phyloP scores from a whole-genome alignment of 2,329 filamentous ascomycete genomes.

The Aspergillus bombycis region DNA sequence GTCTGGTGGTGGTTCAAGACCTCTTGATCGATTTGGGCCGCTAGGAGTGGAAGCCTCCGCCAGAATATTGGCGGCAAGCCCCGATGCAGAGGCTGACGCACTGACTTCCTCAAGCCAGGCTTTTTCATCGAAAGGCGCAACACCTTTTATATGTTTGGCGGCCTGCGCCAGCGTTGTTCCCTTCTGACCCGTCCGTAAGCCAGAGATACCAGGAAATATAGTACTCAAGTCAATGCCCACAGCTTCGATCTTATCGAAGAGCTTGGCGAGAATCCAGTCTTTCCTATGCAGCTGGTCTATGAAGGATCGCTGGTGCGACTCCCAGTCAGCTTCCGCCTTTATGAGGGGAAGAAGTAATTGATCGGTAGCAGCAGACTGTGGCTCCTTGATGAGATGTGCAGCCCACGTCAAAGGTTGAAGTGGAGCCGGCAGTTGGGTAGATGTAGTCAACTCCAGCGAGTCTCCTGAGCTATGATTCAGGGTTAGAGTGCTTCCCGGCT shows the following conservation, averaged over 20 bases:
- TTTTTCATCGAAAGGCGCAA: slow-evolving; percentile 56
- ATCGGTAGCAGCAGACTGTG: slow-evolving; percentile 47
- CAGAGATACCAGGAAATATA: slow-evolving; percentile 59
- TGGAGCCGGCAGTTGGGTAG: slow-evolving; percentile 55
- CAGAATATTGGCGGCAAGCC: slow-evolving; percentile 30
- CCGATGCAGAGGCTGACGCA: slow-evolving; percentile 20
- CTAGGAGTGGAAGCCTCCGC: slow-evolving; percentile 27
- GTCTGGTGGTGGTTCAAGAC: slow-evolving; percentile 23
- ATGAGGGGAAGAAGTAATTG: slow-evolving; percentile 59
- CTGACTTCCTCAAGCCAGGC: slow-evolving; percentile 45
- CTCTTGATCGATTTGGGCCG: slow-evolving; percentile 9
- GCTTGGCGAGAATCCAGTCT: slow-evolving; percentile 60
- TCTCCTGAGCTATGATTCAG: slow-evolving; percentile 34
- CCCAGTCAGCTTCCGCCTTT: slow-evolving; percentile 50
- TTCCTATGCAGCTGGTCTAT: slow-evolving; percentile 58
- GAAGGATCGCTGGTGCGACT: slow-evolving; percentile 53
- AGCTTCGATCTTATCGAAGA: slow-evolving; percentile 62
- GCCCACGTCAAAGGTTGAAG: slow-evolving; percentile 58
- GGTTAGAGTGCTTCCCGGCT: slow-evolving; percentile 34
- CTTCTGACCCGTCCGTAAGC: slow-evolving; percentile 49
- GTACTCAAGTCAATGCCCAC: slow-evolving; percentile 59
- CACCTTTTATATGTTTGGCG: slow-evolving; percentile 57
- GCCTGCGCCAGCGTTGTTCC: slow-evolving; percentile 53
- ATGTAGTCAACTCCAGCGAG: slow-evolving; percentile 50
- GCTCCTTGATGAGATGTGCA: slow-evolving; percentile 48